A percentile compares a stretch with the other conserved stretches of the same genome.
phyloP scores from a whole-genome alignment of 805 yeast genomes.

The Nakazawaea anatomiae region DNA sequence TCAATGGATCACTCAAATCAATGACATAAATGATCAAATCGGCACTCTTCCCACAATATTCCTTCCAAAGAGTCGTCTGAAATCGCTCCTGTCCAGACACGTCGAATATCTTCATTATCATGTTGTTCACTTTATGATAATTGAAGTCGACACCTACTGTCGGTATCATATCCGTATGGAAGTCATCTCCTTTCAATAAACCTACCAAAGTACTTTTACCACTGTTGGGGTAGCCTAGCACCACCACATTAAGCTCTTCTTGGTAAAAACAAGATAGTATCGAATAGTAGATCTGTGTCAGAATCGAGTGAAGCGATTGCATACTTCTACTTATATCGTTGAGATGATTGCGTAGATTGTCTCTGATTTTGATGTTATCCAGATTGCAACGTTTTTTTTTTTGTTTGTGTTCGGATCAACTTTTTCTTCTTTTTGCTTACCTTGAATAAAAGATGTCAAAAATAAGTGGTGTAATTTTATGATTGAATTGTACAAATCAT shows the following conservation, averaged over 20 bases:
- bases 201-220: slow-evolving; percentile 24
- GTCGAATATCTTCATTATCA: slow-evolving; percentile 20
- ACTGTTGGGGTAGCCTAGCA: slow-evolving; percentile 24
- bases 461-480: too few relatives aligned
- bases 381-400: not conserved
- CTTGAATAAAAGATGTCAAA: too few relatives aligned
- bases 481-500: too few relatives aligned
- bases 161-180: slow-evolving; percentile 18
- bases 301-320: not conserved
- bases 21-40: slow-evolving; percentile 20
- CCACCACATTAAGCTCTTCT: slow-evolving; percentile 17
- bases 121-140: slow-evolving; percentile 4
- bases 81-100: slow-evolving; percentile 24
- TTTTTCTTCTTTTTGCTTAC: too few relatives aligned
- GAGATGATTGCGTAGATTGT: too few relatives aligned
- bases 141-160: slow-evolving; percentile 15
- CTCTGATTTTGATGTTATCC: too few relatives aligned
- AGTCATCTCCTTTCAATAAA: slow-evolving; percentile 10
- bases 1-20: slow-evolving; percentile 24
- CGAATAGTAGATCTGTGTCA: not conserved
- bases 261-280: slow-evolving; percentile 2
- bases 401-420: too few relatives aligned
- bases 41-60: slow-evolving; percentile 4
- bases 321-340: not conserved
- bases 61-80: slow-evolving; percentile 18